These are phyloP conservation scores for Claviceps sp. DNA, from an alignment of 2,329 filamentous ascomycete genomes.

Conservation along the genomic window DNA sequence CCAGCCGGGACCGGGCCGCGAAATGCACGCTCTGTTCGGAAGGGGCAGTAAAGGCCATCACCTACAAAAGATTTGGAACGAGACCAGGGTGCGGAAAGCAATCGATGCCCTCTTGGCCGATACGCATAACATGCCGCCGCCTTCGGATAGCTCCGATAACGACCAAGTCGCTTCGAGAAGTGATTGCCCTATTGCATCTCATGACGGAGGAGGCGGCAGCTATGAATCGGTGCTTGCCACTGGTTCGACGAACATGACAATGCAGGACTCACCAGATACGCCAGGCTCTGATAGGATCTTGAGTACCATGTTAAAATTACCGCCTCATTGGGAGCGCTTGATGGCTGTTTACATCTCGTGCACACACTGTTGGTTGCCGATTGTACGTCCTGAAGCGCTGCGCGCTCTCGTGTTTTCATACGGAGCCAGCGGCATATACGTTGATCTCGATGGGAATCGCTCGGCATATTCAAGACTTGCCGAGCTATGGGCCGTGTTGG, in stretches of 20 bases:
- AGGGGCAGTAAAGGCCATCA: slow-evolving; percentile 41
- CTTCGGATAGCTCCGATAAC: slow-evolving; percentile 21
- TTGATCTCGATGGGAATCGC: slow-evolving; percentile 15
- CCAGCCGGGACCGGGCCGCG: slow-evolving; percentile 27
- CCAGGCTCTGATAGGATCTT: not conserved
- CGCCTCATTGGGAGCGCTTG: slow-evolving; percentile 42
- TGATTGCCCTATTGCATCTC: slow-evolving; percentile 8
- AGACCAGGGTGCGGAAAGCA: slow-evolving; percentile 45
- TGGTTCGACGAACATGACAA: not conserved
- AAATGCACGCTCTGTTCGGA: slow-evolving; percentile 30
- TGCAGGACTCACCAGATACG: not conserved
- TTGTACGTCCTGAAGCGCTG: slow-evolving; percentile 53
- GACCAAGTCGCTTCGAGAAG: slow-evolving; percentile 15
- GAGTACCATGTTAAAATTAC: slow-evolving; percentile 21
- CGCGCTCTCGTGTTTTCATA: slow-evolving; percentile 34
- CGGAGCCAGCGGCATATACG: slow-evolving; percentile 18
- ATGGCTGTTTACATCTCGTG: slow-evolving; percentile 64
- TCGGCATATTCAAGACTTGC: slow-evolving; percentile 30
- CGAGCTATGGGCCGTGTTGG: slow-evolving; percentile 46
- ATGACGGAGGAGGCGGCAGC: not conserved
- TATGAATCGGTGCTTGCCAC: not conserved
- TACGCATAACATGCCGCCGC: slow-evolving; percentile 14
- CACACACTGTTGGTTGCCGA: slow-evolving; percentile 64
- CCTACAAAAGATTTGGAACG: slow-evolving; percentile 49
- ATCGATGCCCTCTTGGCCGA: slow-evolving; percentile 49